Evolutionary conservation across 805 yeast genomes (phyloP), one percentile per base, ranked within the genome.

Genomic region (Hanseniaspora thailandica): DNA sequence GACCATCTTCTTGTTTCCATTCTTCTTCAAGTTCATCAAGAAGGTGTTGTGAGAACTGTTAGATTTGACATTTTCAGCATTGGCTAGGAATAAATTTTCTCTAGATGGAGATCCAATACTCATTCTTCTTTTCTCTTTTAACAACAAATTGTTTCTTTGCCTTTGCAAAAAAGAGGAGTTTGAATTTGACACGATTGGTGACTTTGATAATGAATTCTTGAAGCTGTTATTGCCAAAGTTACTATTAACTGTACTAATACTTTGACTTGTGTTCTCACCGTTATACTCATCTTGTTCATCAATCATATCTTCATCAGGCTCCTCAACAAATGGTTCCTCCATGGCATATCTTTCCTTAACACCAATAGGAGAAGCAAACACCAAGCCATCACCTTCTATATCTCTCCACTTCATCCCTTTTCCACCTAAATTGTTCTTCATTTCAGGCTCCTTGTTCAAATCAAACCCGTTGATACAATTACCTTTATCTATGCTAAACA

Each of bases 401-500:
- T 66, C 70, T 57, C 70, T 63, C 70, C 70, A 66, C n/a, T 57
- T 52, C 4, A 65, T 59, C 9, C 59, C 58, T 7, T 55, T 58
- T 46, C 64, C 61, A 3, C 62, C 56, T 23, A 66, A 47, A 54
- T 66, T 66, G 23, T 63, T 63, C 17, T 65, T 50, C 9, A 61
- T 61, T 2, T 63, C 62, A 17, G 70, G 69, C 44, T 66, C 68
- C 26, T 60, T 57, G 9, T 49, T 55, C 26, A 64, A 52, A 52
- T 65, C 59, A 68, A 69, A 66, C 5, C 69, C 69, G 51, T 61
- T 66, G 1, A 66, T 59, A 33, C 51, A 55, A 47, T 63, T 62
- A 9, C 59, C 62, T 47, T 66, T 66, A 54, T 66, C 69, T 38
- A 66, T 63, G 55, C 62, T 62, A 39, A 66, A 66, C n/a, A 66